phyloP scores from a whole-genome alignment of 116 monocot species.

The Zostera marina region DNA sequence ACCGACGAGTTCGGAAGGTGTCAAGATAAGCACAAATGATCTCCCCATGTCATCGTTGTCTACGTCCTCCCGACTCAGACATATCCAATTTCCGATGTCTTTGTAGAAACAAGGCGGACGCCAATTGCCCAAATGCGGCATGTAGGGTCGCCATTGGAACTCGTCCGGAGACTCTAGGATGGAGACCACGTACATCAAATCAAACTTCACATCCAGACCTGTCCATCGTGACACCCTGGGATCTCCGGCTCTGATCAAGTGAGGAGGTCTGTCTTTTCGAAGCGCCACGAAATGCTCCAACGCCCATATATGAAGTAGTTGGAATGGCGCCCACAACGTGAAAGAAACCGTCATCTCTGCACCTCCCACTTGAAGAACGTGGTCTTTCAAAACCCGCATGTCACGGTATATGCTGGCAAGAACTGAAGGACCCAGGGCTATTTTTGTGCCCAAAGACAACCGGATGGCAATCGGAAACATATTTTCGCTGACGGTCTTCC shows the following conservation, averaged over 20 bases:
- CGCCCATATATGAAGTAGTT: conserved; percentile 27
- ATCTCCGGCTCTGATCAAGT: conserved; percentile 7
- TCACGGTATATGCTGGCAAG: conserved; percentile 50
- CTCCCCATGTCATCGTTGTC: conserved; percentile 14
- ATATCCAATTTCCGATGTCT: conserved; percentile 26
- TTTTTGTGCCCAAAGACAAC: conserved; percentile 27
- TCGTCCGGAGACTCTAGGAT: conserved; percentile 18
- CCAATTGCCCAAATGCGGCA: conserved; percentile 7
- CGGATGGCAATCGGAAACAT: conserved; percentile 49
- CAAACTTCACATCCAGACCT: conserved; percentile 22
- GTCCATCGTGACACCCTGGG: conserved; percentile 45
- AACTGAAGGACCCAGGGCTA: conserved; percentile 56
- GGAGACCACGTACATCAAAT: conserved; percentile 12
- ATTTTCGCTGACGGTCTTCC: conserved; percentile 16
- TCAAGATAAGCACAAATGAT: conserved; percentile 24
- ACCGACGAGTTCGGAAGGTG: conserved; percentile 31
- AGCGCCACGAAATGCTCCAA: conserved; percentile 25
- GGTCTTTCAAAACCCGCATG: conserved; percentile 23
- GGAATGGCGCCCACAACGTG: conserved; percentile 33
- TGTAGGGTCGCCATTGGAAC: conserved; percentile 47
- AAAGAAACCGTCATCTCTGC: neutral
- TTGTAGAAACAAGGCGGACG: conserved; percentile 24
- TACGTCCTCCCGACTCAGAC: conserved; percentile 2
- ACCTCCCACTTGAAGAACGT: neutral
- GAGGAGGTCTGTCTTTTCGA: conserved; percentile 14